Base-by-base conservation (phyloP, 257 asterid genomes). In the Fraxinus anomala region DNA sequence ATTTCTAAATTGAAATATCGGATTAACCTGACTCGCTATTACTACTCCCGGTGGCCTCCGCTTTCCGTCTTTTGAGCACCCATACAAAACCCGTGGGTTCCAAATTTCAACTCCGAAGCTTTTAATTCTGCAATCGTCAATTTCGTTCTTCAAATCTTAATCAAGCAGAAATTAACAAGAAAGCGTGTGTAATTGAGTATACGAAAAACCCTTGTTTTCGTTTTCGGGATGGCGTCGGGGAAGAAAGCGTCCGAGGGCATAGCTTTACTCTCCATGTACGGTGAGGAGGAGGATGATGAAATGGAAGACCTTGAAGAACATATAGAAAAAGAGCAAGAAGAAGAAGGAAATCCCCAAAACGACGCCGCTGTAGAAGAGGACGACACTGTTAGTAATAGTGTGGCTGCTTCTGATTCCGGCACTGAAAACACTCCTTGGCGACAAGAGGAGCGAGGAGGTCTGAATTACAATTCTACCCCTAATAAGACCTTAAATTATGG, bases 191-290 rank as follows among this genome's bases (percentile, higher is more conserved):
- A 56, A 56, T 63, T 10, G 34, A 63, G 69, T 11, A 3, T 7
- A 1, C 16, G 26, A 19, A 33, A 33, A 69, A 36, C 74, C 83
- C 83, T 74, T 61, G 26, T 31, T 81, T 75, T 33, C 79, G 76
- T 73, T 61, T 80, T 65, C 72, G 33, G 65, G 76, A 94, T 94
- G 97, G 86, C 92, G 28, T 83, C 97, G 8, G 88, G 78, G 83
- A 92, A 92, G 90, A 91, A 85, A 68, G 91, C 92, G 39, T 88
- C 98, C 0, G 97, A 92, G 81, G 98, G 98, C 70, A 94, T 94
- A 47, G 96, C 97, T 23, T 78, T 94, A 75, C 91, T 92, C 28
- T 94, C 98, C 31, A 90, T 94, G 86, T 94, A 94, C 69, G 97
- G 91, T 10, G 97, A 92, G 74, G 97, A 89, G 74, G 90, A 87